phyloP scores from a whole-genome alignment of 495 filamentous ascomycete genomes.

The Podospora tetraspora region DNA sequence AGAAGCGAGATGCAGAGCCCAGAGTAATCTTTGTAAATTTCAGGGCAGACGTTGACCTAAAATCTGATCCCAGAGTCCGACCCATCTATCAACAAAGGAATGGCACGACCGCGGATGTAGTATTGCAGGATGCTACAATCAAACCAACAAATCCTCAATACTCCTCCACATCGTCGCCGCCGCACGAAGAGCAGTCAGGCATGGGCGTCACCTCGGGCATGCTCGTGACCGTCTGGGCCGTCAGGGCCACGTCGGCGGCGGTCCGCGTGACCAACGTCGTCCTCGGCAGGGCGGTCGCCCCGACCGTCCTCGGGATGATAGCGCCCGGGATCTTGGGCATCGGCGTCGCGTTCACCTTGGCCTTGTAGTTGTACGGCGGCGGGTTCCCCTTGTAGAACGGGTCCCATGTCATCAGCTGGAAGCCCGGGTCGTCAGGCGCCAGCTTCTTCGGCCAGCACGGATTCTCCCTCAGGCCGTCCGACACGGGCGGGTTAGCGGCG shows the following conservation, averaged over 20 bases:
- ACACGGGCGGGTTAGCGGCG: neutral
- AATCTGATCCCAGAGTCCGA: too few relatives aligned
- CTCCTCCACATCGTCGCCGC: too few relatives aligned
- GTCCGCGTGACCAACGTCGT: constrained; percentile 4
- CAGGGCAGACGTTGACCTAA: too few relatives aligned
- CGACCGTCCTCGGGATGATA: neutral
- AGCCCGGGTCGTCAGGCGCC: constrained; percentile 11
- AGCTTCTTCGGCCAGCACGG: constrained; percentile 9
- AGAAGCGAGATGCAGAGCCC: too few relatives aligned
- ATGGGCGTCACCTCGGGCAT: constrained; percentile 4
- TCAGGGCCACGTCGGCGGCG: neutral
- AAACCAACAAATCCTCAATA: too few relatives aligned
- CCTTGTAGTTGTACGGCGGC: constrained; percentile 3
- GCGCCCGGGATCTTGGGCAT: constrained; percentile 1
- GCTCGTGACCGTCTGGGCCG: neutral
- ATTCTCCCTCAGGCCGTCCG: constrained; percentile 7
- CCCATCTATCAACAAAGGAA: too few relatives aligned
- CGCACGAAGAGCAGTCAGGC: too few relatives aligned
- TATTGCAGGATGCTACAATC: too few relatives aligned
- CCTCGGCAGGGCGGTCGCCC: constrained; percentile 1
- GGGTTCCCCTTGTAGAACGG: constrained; percentile 2
- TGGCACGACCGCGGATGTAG: too few relatives aligned
- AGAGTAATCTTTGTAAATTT: too few relatives aligned
- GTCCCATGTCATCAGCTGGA: constrained; percentile 3
- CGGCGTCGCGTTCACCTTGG: constrained; percentile 1